These are phyloP conservation scores for Epichloe sp. DNA, from an alignment of 2,329 filamentous ascomycete genomes.

Conservation along the genomic window DNA sequence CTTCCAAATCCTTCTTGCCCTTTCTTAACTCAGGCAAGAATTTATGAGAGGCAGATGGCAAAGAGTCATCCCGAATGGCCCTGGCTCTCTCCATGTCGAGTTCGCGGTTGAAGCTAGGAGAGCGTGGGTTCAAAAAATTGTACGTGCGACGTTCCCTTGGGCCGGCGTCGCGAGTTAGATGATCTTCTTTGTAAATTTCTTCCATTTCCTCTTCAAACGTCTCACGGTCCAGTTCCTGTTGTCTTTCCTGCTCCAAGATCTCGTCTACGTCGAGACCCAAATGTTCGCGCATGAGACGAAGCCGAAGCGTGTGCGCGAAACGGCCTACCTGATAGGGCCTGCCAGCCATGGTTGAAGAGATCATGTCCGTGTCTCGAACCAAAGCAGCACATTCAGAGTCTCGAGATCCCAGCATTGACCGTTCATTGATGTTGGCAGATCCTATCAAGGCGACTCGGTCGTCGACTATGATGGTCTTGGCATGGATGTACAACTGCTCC, in stretches of 20 bases:
- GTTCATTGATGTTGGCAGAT: constrained; percentile 96
- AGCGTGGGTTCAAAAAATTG: constrained; percentile 9
- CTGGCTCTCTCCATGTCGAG: constrained; percentile 33
- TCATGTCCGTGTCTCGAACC: constrained; percentile 84
- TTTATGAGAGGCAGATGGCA: constrained; percentile 1
- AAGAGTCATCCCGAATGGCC: constrained; percentile 22
- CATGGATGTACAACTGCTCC: constrained; percentile 95
- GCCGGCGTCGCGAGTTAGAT: not conserved
- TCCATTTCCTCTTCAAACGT: constrained; percentile 47
- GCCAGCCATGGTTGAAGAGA: constrained; percentile 84
- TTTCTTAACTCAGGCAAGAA: not conserved
- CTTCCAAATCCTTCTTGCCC: not conserved
- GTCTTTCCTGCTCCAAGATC: constrained; percentile 66
- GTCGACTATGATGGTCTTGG: constrained; percentile 92
- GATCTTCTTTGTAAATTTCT: constrained; percentile 42
- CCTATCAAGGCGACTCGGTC: constrained; percentile 89
- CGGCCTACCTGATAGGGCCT: constrained; percentile 79
- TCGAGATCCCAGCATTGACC: constrained; percentile 82
- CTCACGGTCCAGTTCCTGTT: constrained; percentile 49
- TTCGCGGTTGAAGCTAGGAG: constrained; percentile 61
- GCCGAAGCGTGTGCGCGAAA: constrained; percentile 83
- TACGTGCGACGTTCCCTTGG: constrained; percentile 28
- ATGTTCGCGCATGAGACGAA: constrained; percentile 93
- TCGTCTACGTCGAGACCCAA: constrained; percentile 91
- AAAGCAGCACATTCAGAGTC: constrained; percentile 88